Evolutionary conservation across 805 yeast genomes (phyloP).

Genomic region (Pichia cabralensis): DNA sequence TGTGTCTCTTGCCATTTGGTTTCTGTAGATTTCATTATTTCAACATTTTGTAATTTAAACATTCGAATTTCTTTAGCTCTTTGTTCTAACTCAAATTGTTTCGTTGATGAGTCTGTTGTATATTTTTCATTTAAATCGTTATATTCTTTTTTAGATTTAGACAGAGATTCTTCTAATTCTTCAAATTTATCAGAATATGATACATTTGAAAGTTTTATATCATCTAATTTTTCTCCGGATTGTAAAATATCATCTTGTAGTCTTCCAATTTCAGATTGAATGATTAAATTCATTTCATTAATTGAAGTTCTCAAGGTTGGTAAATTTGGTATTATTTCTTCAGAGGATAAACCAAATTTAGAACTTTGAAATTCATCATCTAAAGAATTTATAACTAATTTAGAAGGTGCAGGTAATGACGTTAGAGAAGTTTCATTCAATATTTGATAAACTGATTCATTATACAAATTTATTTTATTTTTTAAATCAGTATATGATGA

Average conservation of each 20-base stretch:
- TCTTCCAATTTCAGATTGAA: slow-evolving; percentile 6
- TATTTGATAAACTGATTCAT: slow-evolving; percentile 41
- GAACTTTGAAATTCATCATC: slow-evolving; percentile 28
- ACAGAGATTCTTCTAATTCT: slow-evolving; percentile 43
- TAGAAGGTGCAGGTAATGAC: slow-evolving; percentile 12
- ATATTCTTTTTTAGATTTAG: slow-evolving; percentile 11
- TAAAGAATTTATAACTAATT: slow-evolving; percentile 17
- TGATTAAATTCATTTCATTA: slow-evolving; percentile 29
- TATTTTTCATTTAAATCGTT: slow-evolving; percentile 13
- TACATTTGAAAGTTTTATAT: slow-evolving; percentile 41
- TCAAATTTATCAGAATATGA: slow-evolving; percentile 51
- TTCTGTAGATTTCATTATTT: slow-evolving; percentile 15
- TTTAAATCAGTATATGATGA: slow-evolving; percentile 43
- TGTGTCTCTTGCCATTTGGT: slow-evolving; percentile 38
- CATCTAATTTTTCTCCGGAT: slow-evolving; percentile 50
- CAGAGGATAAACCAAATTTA: slow-evolving; percentile 36
- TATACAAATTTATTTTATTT: slow-evolving; percentile 44
- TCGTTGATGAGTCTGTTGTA: slow-evolving; percentile 11
- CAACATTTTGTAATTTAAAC: slow-evolving; percentile 9
- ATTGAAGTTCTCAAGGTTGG: slow-evolving; percentile 23
- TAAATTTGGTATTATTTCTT: slow-evolving; percentile 28
- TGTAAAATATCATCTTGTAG: slow-evolving; percentile 49
- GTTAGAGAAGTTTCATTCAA: slow-evolving; percentile 21
- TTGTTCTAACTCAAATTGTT: slow-evolving; percentile 14
- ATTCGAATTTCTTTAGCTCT: slow-evolving; percentile 11